Conservation (phyloP, 768 basidiomycete species). For the Lentinula guzmanii region DNA sequence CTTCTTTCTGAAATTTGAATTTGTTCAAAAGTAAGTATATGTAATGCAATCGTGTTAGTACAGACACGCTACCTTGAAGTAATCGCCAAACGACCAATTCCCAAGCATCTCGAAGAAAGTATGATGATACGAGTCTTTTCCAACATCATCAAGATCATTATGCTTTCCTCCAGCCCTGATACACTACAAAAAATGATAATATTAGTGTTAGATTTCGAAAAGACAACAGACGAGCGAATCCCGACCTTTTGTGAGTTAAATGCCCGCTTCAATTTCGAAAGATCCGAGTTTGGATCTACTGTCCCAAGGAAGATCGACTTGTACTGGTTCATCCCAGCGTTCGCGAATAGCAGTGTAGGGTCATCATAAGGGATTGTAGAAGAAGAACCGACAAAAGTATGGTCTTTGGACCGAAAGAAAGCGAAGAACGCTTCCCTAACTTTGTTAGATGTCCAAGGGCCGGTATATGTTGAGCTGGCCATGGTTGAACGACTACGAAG, state of each 20-base stretch:
- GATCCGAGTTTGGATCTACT: slow-evolving; percentile 90
- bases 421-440: slow-evolving; percentile 89
- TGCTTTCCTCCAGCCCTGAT: slow-evolving; percentile 99
- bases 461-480: slow-evolving; percentile 29
- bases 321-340: slow-evolving; percentile 99
- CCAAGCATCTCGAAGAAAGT: slow-evolving; percentile 99
- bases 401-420: slow-evolving; percentile 74
- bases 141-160: slow-evolving; percentile 98
- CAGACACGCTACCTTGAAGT: slow-evolving; percentile 79
- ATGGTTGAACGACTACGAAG: slow-evolving; percentile 21
- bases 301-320: slow-evolving; percentile 98
- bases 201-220: background rate
- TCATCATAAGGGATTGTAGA: slow-evolving; percentile 96
- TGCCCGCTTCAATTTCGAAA: slow-evolving; percentile 87
- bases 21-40: slow-evolving; percentile 1
- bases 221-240: background rate
- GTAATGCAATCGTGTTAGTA: background rate
- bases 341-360: slow-evolving; percentile 95
- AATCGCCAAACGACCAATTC: slow-evolving; percentile 99
- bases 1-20: slow-evolving; percentile 65
- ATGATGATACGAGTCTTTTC: slow-evolving; percentile 96
- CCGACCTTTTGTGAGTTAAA: slow-evolving; percentile 86
- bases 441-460: slow-evolving; percentile 72
- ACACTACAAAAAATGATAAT: slow-evolving; percentile 35
- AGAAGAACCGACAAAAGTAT: slow-evolving; percentile 88